Evolutionary conservation across 2,329 filamentous ascomycete genomes (phyloP), one percentile per base, ranked within the genome.

Genomic region (Aspergillus phoenicis): DNA sequence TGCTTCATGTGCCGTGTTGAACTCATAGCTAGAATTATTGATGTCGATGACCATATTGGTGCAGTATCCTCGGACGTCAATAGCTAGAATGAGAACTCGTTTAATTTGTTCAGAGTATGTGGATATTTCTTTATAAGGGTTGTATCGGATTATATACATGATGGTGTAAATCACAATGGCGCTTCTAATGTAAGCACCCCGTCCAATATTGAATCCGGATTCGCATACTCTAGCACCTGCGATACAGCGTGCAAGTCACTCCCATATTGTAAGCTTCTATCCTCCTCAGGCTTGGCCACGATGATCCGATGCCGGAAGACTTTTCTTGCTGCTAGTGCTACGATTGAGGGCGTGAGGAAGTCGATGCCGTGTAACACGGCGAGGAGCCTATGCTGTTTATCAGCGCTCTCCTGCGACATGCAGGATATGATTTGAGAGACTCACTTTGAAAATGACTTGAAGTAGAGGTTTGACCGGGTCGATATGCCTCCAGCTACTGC

Each of bases 261-360:
- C 0, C 95, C 95, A 87, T 96, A 99, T 74, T 97, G 91, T 81
- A 97, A 84, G 73, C 93, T 97, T 52, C 93, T 84, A 78, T 98
- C 95, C 60, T 87, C 86, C 63, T 87, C 84, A 1, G 91, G 84
- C 1, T 79, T 77, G 0, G 89, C 86, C 58, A 97, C 84, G 13
- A 85, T 77, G 33, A 99, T 87, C 8, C 93, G 88, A 78, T 99
- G 95, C 17, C 90, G 83, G 72, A 96, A 99, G 24, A 96, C 85
- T 78, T 98, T 98, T 62, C 87, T 87, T 2, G 89, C 88, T 5
- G 95, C 95, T 49, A 99, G 82, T 7, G 84, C 87, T 20, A 97
- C 89, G 26, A 98, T 84, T 1, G 91, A 90, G 0, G 95, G 94
- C 0, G 93, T 93, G 5, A 91, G 88, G 73, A 89, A 98, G 68